phyloP scores from a whole-genome alignment of 257 asterid genomes.

The Solanum arcanum region DNA sequence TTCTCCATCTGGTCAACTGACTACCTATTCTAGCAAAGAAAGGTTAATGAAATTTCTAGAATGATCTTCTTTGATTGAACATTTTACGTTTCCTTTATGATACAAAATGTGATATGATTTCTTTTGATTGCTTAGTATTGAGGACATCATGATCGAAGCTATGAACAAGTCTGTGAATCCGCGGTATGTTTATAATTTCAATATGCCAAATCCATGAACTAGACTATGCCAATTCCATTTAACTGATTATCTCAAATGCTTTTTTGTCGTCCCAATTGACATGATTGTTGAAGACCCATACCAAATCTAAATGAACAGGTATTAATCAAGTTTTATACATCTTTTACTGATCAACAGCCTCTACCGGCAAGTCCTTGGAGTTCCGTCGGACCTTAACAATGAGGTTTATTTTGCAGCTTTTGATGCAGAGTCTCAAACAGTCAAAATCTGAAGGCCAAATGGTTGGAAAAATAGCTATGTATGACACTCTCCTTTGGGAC shows the following conservation, averaged over 20 bases:
- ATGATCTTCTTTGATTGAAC: not conserved
- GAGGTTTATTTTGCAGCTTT: conserved; percentile 15
- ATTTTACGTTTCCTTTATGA: not conserved
- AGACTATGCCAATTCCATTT: not conserved
- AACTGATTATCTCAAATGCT: not conserved
- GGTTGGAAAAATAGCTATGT: conserved; percentile 53
- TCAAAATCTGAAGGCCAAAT: conserved; percentile 37
- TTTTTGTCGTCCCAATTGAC: not conserved
- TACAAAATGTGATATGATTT: not conserved
- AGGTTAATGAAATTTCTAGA: conserved; percentile 19
- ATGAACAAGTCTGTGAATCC: conserved; percentile 35
- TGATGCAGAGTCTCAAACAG: conserved; percentile 38
- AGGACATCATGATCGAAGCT: conserved; percentile 47
- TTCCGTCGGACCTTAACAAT: not conserved
- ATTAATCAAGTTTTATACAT: not conserved
- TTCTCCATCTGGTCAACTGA: conserved; percentile 50
- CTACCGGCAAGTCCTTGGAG: not conserved
- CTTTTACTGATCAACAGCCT: not conserved
- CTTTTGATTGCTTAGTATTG: conserved; percentile 28
- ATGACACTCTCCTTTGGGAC: not conserved
- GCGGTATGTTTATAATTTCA: conserved; percentile 17
- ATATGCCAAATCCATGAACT: not conserved
- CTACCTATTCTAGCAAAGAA: conserved; percentile 43
- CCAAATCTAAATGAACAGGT: conserved; percentile 35
- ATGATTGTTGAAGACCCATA: conserved; percentile 30